Evolutionary conservation across 2,329 filamentous ascomycete genomes (phyloP).

Genomic region (Dactylellina cionopaga): DNA sequence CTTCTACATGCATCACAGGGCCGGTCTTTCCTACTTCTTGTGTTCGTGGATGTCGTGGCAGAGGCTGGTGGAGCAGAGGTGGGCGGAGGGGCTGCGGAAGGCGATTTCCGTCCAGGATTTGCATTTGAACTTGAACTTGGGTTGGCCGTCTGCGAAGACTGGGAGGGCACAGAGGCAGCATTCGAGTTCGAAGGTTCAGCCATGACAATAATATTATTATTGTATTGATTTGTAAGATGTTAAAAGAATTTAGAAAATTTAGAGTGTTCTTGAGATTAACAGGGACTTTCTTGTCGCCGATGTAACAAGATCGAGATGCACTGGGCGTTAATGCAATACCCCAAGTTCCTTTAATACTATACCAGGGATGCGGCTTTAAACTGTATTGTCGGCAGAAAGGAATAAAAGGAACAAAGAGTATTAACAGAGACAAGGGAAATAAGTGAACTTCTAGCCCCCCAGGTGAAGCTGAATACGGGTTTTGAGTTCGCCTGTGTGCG

Average conservation of each 20-base stretch:
- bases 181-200: constrained; percentile 48
- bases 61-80: constrained; percentile 36
- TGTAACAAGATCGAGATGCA: constrained; percentile 40
- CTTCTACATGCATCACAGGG: constrained; percentile 79
- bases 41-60: constrained; percentile 55
- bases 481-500: constrained; percentile 30
- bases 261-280: too few species aligned
- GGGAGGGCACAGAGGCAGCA: constrained; percentile 28
- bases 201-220: constrained; percentile 51
- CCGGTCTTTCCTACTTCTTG: constrained; percentile 64
- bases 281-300: constrained; percentile 48
- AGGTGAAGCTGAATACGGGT: constrained; percentile 31
- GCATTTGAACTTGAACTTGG: constrained; percentile 33
- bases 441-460: constrained; percentile 21
- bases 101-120: constrained; percentile 52
- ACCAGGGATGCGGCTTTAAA: constrained; percentile 17
- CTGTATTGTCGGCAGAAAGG: constrained; percentile 3
- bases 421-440: constrained; percentile 23
- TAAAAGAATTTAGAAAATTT: too few species aligned
- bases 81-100: constrained; percentile 45
- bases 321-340: constrained; percentile 45
- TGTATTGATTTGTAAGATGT: constrained; percentile 52
- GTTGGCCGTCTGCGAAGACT: constrained; percentile 40
- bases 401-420: constrained; percentile 21
- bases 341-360: constrained; percentile 28